Evolutionary conservation across 2,329 filamentous ascomycete species (phyloP).

Genomic region (Dactylellina cionopaga): DNA sequence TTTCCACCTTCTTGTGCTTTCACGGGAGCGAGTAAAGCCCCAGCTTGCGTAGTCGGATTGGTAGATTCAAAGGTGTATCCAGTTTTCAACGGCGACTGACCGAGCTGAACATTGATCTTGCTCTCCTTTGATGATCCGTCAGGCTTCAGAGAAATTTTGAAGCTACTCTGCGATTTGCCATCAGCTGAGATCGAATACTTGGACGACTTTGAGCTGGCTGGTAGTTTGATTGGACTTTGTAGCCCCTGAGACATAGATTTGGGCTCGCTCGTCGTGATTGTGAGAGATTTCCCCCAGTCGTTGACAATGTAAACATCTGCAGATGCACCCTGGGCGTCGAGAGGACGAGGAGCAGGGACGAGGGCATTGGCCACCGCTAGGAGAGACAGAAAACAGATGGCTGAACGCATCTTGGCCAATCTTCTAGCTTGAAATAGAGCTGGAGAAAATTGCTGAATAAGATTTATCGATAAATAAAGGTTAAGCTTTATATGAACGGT

Average conservation of each 20-base stretch:
- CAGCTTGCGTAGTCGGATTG: constrained; percentile 30
- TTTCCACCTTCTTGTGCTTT: constrained; percentile 16
- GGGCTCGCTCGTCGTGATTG: constrained; percentile 10
- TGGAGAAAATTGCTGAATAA: no score
- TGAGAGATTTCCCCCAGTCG: constrained; percentile 27
- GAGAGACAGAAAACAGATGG: constrained; percentile 16
- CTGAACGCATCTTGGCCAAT: constrained; percentile 28
- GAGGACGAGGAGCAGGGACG: constrained; percentile 32
- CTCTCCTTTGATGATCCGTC: constrained; percentile 17
- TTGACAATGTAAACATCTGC: constrained; percentile 31
- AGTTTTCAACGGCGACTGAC: constrained; percentile 14
- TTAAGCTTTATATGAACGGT: no score
- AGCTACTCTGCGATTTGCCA: constrained; percentile 32
- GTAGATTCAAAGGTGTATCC: constrained; percentile 1
- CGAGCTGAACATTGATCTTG: constrained; percentile 26
- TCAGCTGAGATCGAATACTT: constrained; percentile 26
- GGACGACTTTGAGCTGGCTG: constrained; percentile 10
- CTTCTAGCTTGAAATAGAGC: no score
- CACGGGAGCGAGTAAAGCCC: constrained; percentile 30
- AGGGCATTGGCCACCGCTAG: constrained; percentile 28
- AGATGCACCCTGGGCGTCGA: constrained; percentile 1
- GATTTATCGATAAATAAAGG: no score
- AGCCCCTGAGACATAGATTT: constrained; percentile 23
- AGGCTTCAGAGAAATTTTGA: constrained; percentile 25
- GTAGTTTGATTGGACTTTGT: constrained; percentile 8